These are phyloP conservation scores for Cruciata laevipes DNA, from an alignment of 257 asterid genomes.

Conservation along the genomic window DNA sequence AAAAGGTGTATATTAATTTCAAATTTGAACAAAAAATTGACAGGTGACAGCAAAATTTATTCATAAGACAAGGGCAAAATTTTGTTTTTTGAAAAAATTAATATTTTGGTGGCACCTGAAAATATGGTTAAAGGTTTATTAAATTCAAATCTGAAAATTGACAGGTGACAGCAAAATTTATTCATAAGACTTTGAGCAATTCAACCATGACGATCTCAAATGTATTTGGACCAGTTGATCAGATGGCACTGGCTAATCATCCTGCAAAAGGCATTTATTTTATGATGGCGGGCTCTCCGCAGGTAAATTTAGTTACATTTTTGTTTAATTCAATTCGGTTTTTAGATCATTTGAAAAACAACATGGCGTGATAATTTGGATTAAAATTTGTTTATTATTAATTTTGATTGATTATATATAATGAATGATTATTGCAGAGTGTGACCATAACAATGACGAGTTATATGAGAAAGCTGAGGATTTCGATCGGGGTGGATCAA, in stretches of 20 bases:
- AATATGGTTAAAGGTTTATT: too few relatives aligned
- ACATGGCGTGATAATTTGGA: background rate
- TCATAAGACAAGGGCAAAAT: too few relatives aligned
- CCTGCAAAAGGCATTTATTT: constrained; percentile 34
- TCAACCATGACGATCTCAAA: constrained; percentile 42
- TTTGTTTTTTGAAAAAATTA: too few relatives aligned
- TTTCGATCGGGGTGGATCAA: constrained; percentile 61
- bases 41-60: constrained; percentile 34
- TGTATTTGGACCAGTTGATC: constrained; percentile 36
- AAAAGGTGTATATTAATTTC: too few relatives aligned
- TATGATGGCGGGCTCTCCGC: constrained; percentile 37
- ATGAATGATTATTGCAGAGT: constrained; percentile 32
- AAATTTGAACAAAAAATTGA: too few relatives aligned
- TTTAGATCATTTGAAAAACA: too few relatives aligned
- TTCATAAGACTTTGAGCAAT: constrained; percentile 26
- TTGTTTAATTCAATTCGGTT: too few relatives aligned
- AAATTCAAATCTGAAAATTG: background rate
- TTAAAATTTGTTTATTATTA: too few relatives aligned
- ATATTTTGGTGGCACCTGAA: too few relatives aligned
- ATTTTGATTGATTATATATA: background rate
- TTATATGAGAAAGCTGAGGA: constrained; percentile 56
- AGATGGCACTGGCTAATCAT: constrained; percentile 36
- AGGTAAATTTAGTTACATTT: constrained; percentile 14
- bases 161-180: constrained; percentile 32
- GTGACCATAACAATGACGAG: constrained; percentile 72